Percentiles rank a stretch among this genome's conserved stretches.
Conservation (phyloP, 2,329 filamentous ascomycete genomes). For the Ophiostoma perfectum region DNA sequence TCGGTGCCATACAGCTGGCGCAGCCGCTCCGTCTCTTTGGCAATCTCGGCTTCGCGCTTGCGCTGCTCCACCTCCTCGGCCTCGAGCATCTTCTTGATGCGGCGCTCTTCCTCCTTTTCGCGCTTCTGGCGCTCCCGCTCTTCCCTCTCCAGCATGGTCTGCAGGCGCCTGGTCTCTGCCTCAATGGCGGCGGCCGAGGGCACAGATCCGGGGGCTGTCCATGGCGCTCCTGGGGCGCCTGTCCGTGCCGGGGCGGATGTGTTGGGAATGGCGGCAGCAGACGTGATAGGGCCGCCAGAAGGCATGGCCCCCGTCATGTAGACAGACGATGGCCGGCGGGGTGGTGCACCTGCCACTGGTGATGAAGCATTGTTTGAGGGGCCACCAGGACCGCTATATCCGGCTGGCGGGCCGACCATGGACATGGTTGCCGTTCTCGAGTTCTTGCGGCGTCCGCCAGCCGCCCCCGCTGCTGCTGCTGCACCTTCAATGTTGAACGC, state of each 20-base stretch:
- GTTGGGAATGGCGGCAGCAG: neutral
- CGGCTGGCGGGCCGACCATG: neutral
- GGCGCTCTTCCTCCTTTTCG: slow-evolving; percentile 51
- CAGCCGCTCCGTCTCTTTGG: slow-evolving; percentile 79
- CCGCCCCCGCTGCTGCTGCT: slow-evolving; percentile 24
- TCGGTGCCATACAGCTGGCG: slow-evolving; percentile 60
- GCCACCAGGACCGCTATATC: neutral
- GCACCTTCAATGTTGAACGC: slow-evolving; percentile 67
- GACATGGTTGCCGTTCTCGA: slow-evolving; percentile 37
- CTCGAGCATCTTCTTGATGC: slow-evolving; percentile 61
- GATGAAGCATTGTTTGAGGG: neutral
- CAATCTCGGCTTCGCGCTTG: slow-evolving; percentile 54
- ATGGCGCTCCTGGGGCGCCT: neutral
- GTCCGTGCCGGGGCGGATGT: neutral
- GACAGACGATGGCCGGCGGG: slow-evolving; percentile 8
- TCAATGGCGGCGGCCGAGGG: slow-evolving; percentile 50
- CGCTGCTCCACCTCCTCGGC: slow-evolving; percentile 59
- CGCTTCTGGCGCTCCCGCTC: slow-evolving; percentile 50
- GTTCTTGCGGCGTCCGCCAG: slow-evolving; percentile 33
- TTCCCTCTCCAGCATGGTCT: slow-evolving; percentile 49
- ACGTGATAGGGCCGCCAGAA: slow-evolving; percentile 18
- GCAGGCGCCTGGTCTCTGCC: slow-evolving; percentile 70
- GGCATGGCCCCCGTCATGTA: slow-evolving; percentile 1
- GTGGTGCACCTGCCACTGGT: neutral
- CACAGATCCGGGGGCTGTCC: neutral